A percentile compares a stretch with the other conserved stretches of the same genome.
Conservation (phyloP, 768 basidiomycete species). For the Inosperma sp. region DNA sequence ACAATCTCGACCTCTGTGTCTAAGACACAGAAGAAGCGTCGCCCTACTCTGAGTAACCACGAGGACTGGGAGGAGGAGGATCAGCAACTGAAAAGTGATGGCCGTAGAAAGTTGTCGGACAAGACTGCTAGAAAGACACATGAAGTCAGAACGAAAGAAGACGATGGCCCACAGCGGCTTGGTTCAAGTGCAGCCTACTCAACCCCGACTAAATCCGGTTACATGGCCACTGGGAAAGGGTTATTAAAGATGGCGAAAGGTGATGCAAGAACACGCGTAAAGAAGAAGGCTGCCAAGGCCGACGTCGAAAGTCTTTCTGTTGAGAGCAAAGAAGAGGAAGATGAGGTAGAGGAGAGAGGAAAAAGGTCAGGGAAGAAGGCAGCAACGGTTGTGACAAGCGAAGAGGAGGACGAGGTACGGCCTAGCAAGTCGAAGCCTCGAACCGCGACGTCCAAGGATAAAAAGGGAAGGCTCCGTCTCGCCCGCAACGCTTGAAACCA, state of each 20-base stretch:
- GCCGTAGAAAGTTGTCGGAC: conserved; percentile 5
- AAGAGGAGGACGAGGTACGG: too few relatives aligned
- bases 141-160: background rate
- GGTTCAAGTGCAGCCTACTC: background rate
- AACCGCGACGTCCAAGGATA: too few relatives aligned
- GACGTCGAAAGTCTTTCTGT: conserved; percentile 14
- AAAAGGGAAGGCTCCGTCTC: too few relatives aligned
- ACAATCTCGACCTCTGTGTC: background rate
- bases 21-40: too few relatives aligned
- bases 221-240: too few relatives aligned
- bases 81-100: background rate
- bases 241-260: conserved; percentile 18
- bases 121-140: background rate
- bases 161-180: background rate
- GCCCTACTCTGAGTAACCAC: too few relatives aligned
- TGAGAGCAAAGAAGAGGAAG: conserved; percentile 15
- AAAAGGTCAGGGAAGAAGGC: too few relatives aligned
- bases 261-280: conserved; percentile 27
- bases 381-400: too few relatives aligned
- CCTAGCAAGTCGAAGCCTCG: too few relatives aligned
- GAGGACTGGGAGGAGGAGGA: conserved; percentile 5
- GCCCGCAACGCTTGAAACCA: background rate
- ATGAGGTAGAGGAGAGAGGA: conserved; percentile 7
- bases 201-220: too few relatives aligned
- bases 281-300: conserved; percentile 14